Base-by-base conservation (phyloP, 1,284 basidiomycete species). In the Ceratobasidium theobromae region DNA sequence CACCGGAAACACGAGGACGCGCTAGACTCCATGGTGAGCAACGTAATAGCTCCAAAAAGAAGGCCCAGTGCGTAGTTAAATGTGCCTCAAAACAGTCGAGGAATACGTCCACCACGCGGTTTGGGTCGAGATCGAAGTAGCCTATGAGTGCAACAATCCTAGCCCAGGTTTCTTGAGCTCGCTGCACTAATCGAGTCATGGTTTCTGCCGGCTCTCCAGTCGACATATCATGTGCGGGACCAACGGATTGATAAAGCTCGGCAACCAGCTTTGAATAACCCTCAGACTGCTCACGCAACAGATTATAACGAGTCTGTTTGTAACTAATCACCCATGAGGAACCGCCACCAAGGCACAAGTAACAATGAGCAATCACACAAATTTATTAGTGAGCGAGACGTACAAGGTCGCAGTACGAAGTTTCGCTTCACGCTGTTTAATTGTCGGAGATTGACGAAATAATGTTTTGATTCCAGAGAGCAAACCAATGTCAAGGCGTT, bases 231-330 rank as follows among this genome's bases (percentile, higher is more conserved):
- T 70, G 87, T 85, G 28, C 76, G 76, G 35, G 81, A 73, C 16
- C 83, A 85, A 76, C 91, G 86, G 11, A 90, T 78, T 25, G 87
- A 86, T 3, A 91, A 91, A 54, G 79, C 73, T 95, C 93, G 8
- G 89, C 86, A 32, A 90, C 86, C 35, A 99, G 84, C 73, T 95
- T 95, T 72, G 93, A 92, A 78, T 95, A 99, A 4, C 97, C 97
- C 79, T 99, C 95, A 0, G 93, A 95, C 72, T 97, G 93, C 78
- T 99, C 97, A 43, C 97, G 89, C 9, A 98, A 83, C 33, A 99
- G 84, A 73, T 99, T 99, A 81, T 95, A 98, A 77, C 98, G 98
- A 78, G 95, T 95, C 76, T 99, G 97, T 76, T 96, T 98, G 82
- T 96, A 99, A 77, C 89, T 92, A 72, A 52, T 28, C 35, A 62